Evolutionary conservation across 23 red algal species (phyloP), one percentile per base, ranked within the genome.

Genomic region (Gracilariopsis chorda): DNA sequence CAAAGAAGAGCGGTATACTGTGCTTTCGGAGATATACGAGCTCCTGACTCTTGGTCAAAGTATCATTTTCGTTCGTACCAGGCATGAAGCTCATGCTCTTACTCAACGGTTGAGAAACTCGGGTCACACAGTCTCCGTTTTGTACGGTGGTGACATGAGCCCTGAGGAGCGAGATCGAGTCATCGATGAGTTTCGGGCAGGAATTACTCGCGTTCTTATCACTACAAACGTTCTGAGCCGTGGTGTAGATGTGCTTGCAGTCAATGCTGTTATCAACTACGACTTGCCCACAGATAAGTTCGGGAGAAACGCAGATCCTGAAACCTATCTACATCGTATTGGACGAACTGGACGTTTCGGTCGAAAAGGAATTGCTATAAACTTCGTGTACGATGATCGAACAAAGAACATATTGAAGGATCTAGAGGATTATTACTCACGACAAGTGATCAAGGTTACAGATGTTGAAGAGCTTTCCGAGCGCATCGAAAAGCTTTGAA

Each of bases 321-420:
- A 98, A 47, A 98, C 86, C 1, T 98, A 98, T 42, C 41, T 98
- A 41, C 96, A 98, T 81, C 93, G 96, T 7, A 90, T 98, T 53
- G 96, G 96, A 48, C 90, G 96, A 25, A 98, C 93, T 33, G 96
- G 96, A 25, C 83, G 96, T 20, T 98, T 98, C 77, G 96, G 96
- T 17, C 89, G 93, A 2, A 95, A 95, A 43, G 96, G 96, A 60
- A 55, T 98, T 71, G 96, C 92, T 47, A 93, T 98, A 70, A 98
- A 98, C 85, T 98, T 98, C 62, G 92, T 98, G 40, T 95, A 93
- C 67, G 93, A 98, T 47, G 71, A 56, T 46, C 39, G 45, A 10
- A 86, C 85, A n/a, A 60, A 58, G 6, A 24, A 8, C 34, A 72
- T 95, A 42, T 78, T 98, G 39, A 80, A 92, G 72, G 87, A 98